Evolutionary conservation across 2,329 filamentous ascomycete genomes (phyloP).

Genomic region (Albophoma yamanashiensis): DNA sequence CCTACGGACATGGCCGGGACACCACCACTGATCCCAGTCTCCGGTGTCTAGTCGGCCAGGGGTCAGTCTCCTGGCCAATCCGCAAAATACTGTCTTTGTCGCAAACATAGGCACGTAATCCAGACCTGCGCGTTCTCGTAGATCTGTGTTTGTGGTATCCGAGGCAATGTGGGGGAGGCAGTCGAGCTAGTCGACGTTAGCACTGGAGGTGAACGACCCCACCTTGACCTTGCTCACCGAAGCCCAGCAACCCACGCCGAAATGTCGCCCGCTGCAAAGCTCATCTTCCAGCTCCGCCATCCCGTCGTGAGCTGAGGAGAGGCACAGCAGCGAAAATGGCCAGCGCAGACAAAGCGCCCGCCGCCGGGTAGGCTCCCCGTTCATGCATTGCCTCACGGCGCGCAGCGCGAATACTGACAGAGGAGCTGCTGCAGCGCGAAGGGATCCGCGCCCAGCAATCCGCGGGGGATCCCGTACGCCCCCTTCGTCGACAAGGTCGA

Average conservation of each 20-base stretch:
- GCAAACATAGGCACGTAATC: not conserved
- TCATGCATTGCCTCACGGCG: too few relatives aligned
- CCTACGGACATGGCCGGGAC: not conserved
- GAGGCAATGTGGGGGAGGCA: not conserved
- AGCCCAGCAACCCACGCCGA: conserved; percentile 18
- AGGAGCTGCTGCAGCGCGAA: conserved; percentile 16
- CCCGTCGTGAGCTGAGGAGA: conserved; percentile 10
- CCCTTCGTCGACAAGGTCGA: conserved; percentile 84
- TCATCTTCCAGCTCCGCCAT: conserved; percentile 12
- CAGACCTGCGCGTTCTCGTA: not conserved
- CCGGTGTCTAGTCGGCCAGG: too few relatives aligned
- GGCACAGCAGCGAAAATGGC: conserved; percentile 23
- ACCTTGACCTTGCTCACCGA: conserved; percentile 16
- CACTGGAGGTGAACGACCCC: conserved; percentile 7
- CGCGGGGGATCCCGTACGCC: conserved; percentile 71
- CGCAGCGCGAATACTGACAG: not conserved
- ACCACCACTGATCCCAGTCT: not conserved
- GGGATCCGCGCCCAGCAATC: conserved; percentile 55
- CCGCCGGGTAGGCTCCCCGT: conserved; percentile 18
- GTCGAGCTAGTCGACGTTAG: too few relatives aligned
- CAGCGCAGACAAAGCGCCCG: conserved; percentile 27
- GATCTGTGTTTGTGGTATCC: not conserved
- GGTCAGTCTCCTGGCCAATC: too few relatives aligned
- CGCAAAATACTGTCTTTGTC: not conserved
- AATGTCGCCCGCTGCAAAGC: conserved; percentile 18